phyloP scores from a whole-genome alignment of 2,329 filamentous ascomycete species.

The Penicillium sp. region DNA sequence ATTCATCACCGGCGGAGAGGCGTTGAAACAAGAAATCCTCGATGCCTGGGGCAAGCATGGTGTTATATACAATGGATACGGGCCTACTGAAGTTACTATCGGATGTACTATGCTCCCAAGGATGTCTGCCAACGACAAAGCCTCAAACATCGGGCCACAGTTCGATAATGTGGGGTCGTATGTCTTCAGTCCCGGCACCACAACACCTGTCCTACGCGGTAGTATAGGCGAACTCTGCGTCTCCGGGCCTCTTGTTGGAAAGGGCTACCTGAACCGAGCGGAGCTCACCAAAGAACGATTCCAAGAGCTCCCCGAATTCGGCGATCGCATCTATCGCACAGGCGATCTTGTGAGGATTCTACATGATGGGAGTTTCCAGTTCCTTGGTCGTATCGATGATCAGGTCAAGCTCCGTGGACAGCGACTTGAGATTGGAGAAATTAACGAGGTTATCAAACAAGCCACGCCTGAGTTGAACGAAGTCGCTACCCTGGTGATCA shows the following conservation, averaged over 20 bases:
- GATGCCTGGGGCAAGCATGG: conserved; percentile 76
- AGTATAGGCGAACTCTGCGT: conserved; percentile 86
- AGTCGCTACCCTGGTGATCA: conserved; percentile 72
- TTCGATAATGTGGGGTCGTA: conserved; percentile 86
- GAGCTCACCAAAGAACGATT: conserved; percentile 78
- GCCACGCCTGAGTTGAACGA: conserved; percentile 61
- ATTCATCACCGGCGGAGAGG: conserved; percentile 90
- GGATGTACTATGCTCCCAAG: conserved; percentile 87
- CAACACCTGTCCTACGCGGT: conserved; percentile 70
- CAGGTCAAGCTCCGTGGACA: conserved; percentile 91
- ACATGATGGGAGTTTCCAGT: conserved; percentile 78
- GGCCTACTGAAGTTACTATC: conserved; percentile 89
- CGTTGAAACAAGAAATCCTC: conserved; percentile 82
- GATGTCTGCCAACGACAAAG: conserved; percentile 72
- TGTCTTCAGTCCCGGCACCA: conserved; percentile 68
- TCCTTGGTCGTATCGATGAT: conserved; percentile 82
- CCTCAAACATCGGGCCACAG: conserved; percentile 82
- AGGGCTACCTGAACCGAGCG: conserved; percentile 78
- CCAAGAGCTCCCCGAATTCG: conserved; percentile 58
- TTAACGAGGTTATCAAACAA: conserved; percentile 75
- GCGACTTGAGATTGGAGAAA: conserved; percentile 84
- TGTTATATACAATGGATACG: conserved; percentile 90
- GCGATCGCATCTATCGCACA: conserved; percentile 74
- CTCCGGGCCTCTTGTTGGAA: conserved; percentile 80
- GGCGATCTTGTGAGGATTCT: conserved; percentile 83